These are phyloP conservation scores for Hypomontagnella monticulosa DNA, from an alignment of 495 filamentous ascomycete species.

Conservation along the genomic window DNA sequence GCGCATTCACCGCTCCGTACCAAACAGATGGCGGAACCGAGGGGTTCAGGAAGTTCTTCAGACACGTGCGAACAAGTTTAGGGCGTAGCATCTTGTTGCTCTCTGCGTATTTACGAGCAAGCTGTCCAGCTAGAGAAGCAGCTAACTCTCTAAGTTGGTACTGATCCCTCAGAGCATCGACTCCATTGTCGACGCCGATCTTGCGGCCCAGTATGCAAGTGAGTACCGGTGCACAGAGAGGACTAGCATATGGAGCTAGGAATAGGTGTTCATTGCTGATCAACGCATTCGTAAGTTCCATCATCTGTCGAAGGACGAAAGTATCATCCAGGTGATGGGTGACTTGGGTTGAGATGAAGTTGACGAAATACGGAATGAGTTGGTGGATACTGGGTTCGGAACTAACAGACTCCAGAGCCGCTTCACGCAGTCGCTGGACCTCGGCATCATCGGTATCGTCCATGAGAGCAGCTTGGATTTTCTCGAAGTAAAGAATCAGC, in stretches of 20 bases:
- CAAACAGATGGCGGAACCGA: conserved; percentile 79
- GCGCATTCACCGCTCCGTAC: conserved; percentile 84
- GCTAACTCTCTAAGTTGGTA: conserved; percentile 86
- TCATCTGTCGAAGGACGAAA: conserved; percentile 87
- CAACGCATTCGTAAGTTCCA: conserved; percentile 84
- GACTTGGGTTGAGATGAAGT: conserved; percentile 93
- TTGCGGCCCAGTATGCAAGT: conserved; percentile 91
- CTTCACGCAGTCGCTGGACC: conserved; percentile 72
- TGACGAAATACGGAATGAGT: conserved; percentile 92
- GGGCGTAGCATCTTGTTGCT: conserved; percentile 81
- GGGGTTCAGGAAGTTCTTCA: conserved; percentile 90
- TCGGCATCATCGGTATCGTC: conserved; percentile 83
- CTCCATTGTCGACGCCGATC: conserved; percentile 64
- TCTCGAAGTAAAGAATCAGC: conserved; percentile 96
- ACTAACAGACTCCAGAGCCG: conserved; percentile 80
- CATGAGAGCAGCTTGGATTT: conserved; percentile 83
- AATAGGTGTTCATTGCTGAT: conserved; percentile 84
- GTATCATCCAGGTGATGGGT: conserved; percentile 88
- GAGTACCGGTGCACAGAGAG: conserved; percentile 85
- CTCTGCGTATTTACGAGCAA: conserved; percentile 77
- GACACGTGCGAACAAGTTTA: conserved; percentile 86
- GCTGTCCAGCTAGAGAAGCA: conserved; percentile 76
- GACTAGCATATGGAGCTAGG: conserved; percentile 88
- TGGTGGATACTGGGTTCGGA: conserved; percentile 94
- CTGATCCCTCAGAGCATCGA: conserved; percentile 63